Percentiles rank a stretch among this genome's conserved stretches.
Conservation (phyloP, 148 eudicot species). For the Beta vulgaris region DNA sequence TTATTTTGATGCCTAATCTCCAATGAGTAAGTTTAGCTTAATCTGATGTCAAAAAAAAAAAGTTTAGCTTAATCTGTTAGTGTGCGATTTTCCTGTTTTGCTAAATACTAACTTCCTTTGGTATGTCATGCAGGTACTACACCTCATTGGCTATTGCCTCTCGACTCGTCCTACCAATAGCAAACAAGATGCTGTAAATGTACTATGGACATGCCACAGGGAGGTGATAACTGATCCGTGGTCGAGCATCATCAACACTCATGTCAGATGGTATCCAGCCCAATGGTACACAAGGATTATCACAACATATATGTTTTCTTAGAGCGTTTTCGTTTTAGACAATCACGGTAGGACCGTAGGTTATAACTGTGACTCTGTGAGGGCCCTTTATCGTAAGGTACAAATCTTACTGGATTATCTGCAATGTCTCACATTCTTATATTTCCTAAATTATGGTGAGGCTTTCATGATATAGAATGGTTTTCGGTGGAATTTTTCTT, state of each 20-base stretch:
- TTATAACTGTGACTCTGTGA: not conserved
- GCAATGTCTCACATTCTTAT: not conserved
- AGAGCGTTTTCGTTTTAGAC: not conserved
- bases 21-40: not conserved
- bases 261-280: not conserved
- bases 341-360: not conserved
- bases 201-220: not conserved
- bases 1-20: not conserved
- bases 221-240: not conserved
- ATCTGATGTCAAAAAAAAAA: too few species aligned
- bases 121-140: not conserved
- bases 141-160: not conserved
- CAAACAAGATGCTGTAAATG: not conserved
- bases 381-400: not conserved
- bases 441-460: not conserved
- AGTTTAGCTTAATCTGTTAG: too few species aligned
- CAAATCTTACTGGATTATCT: not conserved
- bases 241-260: not conserved
- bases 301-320: not conserved
- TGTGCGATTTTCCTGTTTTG: not conserved
- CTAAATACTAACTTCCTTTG: not conserved
- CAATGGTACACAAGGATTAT: not conserved
- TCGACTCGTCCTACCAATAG: not conserved
- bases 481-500: too few species aligned
- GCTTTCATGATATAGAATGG: not conserved